Evolutionary conservation across 1,284 basidiomycete genomes (phyloP), one percentile per base, ranked within the genome.

Genomic region (Ceratobasidium sp.): DNA sequence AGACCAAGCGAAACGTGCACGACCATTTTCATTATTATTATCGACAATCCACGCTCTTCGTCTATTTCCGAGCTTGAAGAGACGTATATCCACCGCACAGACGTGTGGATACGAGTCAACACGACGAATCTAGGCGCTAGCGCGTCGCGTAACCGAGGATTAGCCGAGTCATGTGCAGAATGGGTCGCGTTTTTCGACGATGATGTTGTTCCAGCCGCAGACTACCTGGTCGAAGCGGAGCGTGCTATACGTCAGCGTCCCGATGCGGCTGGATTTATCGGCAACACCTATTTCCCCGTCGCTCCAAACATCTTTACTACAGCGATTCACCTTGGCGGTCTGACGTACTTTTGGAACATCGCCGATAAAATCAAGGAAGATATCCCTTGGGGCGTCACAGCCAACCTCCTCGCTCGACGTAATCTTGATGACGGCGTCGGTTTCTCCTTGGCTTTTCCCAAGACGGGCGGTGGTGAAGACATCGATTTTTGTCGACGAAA

Each of bases 381-480:
- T 46, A 54, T 90, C 56, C 89, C 90, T 0, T 91, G 90, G 90
- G 89, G 90, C 7, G 88, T 90, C 4, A 90, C 90, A 0, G 89
- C 89, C 0, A 90, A 89, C 79, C 84, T 90, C 15, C 86, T 90
- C 40, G 84, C 84, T 1, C 86, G 88, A 1, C 86, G 88, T 19
- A 84, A 86, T 77, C 81, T 85, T 51, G 78, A 83, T 1, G 89
- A 90, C 76, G 85, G 82, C 0, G 84, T 90, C 25, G 79, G 80
- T 52, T 91, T 85, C 80, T 83, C 87, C 79, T 80, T 84, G 2
- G 80, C 79, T 7, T 90, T 89, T 78, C 90, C 90, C 1, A 90
- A 89, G 82, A 90, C 89, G 0, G 89, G 89, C 1, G 89, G 90
- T 3, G 90, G 89, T 0, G 90, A 91, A 78, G 89, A 91, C 62